phyloP scores from a whole-genome alignment of 306 rosid genomes.

The Cyamopsis tetragonoloba region DNA sequence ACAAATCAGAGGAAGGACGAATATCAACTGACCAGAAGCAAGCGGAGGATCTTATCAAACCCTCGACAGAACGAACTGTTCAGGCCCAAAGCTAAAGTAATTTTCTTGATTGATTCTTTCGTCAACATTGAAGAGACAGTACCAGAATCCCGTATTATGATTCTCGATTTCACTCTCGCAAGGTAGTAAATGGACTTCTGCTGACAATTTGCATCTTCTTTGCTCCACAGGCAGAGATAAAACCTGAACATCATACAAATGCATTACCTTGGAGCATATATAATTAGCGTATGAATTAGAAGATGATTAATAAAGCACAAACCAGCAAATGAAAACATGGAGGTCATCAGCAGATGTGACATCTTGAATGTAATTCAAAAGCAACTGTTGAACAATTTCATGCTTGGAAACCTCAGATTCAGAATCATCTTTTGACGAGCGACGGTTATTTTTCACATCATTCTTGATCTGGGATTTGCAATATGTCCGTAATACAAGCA shows the following conservation, averaged over 20 bases:
- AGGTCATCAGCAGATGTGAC: constrained; percentile 70
- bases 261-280: constrained; percentile 25
- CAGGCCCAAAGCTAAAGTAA: constrained; percentile 78
- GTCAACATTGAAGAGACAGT: constrained; percentile 54
- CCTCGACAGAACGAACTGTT: constrained; percentile 92
- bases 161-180: constrained; percentile 85
- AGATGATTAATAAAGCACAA: constrained; percentile 34
- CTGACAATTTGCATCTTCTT: constrained; percentile 83
- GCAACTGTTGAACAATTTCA: constrained; percentile 90
- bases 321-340: constrained; percentile 93
- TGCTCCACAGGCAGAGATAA: constrained; percentile 91
- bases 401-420: constrained; percentile 45
- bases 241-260: constrained; percentile 58
- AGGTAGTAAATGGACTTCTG: constrained; percentile 56
- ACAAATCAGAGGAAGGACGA: constrained; percentile 24
- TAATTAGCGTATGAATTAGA: constrained; percentile 23
- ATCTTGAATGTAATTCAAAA: constrained; percentile 88
- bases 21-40: constrained; percentile 78
- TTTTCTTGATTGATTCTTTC: constrained; percentile 73
- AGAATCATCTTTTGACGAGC: constrained; percentile 39
- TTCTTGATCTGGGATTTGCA: constrained; percentile 70
- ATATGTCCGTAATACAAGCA: constrained; percentile 74
- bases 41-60: constrained; percentile 83
- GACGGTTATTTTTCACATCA: constrained; percentile 42
- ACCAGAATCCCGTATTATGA: constrained; percentile 77